Conservation (phyloP, 306 rosid species). For the Echinosophora koreensis region DNA sequence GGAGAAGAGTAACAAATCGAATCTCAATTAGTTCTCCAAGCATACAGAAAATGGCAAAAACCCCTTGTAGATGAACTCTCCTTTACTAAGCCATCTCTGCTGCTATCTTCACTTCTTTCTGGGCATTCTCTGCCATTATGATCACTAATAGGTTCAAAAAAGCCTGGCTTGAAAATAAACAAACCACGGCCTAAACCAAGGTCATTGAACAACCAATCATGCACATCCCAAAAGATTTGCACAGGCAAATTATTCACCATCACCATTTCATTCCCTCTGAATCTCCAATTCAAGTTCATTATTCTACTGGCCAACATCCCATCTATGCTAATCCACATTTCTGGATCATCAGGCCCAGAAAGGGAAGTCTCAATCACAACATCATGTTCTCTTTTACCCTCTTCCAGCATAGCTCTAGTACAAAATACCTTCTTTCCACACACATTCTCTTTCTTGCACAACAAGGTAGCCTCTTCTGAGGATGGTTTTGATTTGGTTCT, state of each 20-base stretch:
- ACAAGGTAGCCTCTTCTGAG: conserved; percentile 54
- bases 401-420: conserved; percentile 62
- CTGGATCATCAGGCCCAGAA: conserved; percentile 68
- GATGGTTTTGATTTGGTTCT: conserved; percentile 68
- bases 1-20: not conserved
- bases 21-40: conserved; percentile 63
- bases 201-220: conserved; percentile 70
- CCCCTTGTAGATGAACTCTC: conserved; percentile 36
- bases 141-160: conserved; percentile 30
- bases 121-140: conserved; percentile 30
- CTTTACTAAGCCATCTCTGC: conserved; percentile 12
- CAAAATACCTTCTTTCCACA: conserved; percentile 66
- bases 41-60: conserved; percentile 63
- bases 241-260: conserved; percentile 60
- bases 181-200: conserved; percentile 60
- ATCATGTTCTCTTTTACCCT: conserved; percentile 59
- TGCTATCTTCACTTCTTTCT: not conserved
- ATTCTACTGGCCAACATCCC: conserved; percentile 58
- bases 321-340: conserved; percentile 76
- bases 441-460: conserved; percentile 67
- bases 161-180: conserved; percentile 67
- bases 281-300: conserved; percentile 80
- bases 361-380: conserved; percentile 66
- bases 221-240: conserved; percentile 77
- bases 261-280: conserved; percentile 71